These are phyloP conservation scores for Cladosporium oxysporum DNA, from an alignment of 2,329 filamentous ascomycete genomes.

Conservation along the genomic window DNA sequence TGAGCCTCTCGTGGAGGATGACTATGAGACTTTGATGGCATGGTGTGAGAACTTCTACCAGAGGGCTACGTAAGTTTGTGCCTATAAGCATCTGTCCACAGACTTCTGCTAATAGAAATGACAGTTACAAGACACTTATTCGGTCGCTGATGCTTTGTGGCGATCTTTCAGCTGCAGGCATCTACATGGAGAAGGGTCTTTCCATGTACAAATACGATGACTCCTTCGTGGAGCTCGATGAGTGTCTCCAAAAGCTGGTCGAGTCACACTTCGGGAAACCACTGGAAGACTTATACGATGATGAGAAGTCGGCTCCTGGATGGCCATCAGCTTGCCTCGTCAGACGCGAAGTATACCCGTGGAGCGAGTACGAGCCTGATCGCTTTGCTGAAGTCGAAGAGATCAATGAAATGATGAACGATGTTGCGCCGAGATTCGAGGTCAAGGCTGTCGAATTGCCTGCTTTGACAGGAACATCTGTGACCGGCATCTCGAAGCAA, in stretches of 20 bases:
- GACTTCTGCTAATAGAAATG: background rate
- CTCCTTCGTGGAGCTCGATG: constrained; percentile 14
- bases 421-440: constrained; percentile 77
- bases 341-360: constrained; percentile 64
- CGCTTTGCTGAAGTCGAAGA: constrained; percentile 60
- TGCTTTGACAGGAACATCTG: constrained; percentile 51
- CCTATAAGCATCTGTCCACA: background rate
- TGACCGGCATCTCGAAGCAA: constrained; percentile 63
- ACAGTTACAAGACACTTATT: constrained; percentile 13
- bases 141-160: constrained; percentile 17
- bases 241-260: constrained; percentile 3
- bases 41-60: constrained; percentile 20
- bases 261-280: constrained; percentile 9
- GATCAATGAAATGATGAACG: constrained; percentile 69
- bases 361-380: constrained; percentile 63
- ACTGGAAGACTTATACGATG: constrained; percentile 11
- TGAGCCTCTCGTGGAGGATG: constrained; percentile 13
- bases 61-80: constrained; percentile 5
- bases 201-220: constrained; percentile 17
- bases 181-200: constrained; percentile 19
- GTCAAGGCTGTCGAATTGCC: constrained; percentile 77
- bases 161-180: constrained; percentile 18
- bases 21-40: constrained; percentile 15
- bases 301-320: constrained; percentile 35
- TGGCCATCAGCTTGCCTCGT: constrained; percentile 71